A percentile compares a stretch with the other conserved stretches of the same genome.
phyloP scores from a whole-genome alignment of 768 basidiomycete genomes.

The Serendipita vermifera region DNA sequence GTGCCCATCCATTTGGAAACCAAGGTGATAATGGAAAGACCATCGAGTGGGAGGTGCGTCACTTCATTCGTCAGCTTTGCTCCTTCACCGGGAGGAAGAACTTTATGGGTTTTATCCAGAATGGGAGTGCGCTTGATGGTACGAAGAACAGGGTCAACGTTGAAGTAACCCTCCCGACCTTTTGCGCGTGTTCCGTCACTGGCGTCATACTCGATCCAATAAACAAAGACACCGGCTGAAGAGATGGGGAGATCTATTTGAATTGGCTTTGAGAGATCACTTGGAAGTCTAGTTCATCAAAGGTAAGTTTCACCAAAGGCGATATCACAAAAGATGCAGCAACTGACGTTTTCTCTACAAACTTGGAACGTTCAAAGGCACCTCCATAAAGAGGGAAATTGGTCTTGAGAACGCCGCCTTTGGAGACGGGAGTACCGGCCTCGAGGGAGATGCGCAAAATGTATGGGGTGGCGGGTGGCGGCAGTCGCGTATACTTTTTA shows the following conservation, averaged over 20 bases:
- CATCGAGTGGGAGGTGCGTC: constrained; percentile 71
- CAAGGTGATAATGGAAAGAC: constrained; percentile 74
- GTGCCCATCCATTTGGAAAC: constrained; percentile 99
- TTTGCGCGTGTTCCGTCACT: constrained; percentile 47
- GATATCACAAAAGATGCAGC: constrained; percentile 9
- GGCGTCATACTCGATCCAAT: constrained; percentile 84
- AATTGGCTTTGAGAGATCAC: constrained; percentile 79
- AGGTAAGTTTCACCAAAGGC: background rate
- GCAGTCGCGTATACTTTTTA: constrained; percentile 98
- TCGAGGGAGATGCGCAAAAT: constrained; percentile 83
- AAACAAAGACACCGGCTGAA: constrained; percentile 90
- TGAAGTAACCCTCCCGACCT: constrained; percentile 88
- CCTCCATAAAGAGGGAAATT: constrained; percentile 96
- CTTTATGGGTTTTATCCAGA: constrained; percentile 40
- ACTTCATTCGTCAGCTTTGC: constrained; percentile 36
- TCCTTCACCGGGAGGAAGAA: constrained; percentile 42
- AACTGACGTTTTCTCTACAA: constrained; percentile 62
- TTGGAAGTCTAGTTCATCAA: constrained; percentile 48
- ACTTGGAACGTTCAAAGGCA: constrained; percentile 59
- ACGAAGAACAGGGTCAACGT: constrained; percentile 82
- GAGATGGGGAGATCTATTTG: constrained; percentile 93
- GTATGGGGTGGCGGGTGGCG: constrained; percentile 80
- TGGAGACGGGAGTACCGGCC: constrained; percentile 81
- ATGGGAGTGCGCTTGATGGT: constrained; percentile 62
- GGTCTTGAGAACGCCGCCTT: constrained; percentile 86